phyloP scores from a whole-genome alignment of 495 filamentous ascomycete species.

The Penicillium paxilli region DNA sequence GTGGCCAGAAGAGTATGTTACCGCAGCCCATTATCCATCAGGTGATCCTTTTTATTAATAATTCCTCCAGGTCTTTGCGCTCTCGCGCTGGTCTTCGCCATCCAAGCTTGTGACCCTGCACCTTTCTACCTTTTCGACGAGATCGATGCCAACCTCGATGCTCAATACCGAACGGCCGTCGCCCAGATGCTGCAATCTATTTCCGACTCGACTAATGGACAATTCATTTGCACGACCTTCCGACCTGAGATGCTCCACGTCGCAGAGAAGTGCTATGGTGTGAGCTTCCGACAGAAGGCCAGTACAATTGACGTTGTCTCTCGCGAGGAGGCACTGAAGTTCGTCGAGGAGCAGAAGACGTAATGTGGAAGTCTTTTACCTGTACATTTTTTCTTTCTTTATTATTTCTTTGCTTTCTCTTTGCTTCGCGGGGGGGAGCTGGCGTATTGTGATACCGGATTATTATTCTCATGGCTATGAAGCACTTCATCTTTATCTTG shows the following conservation, averaged over 20 bases:
- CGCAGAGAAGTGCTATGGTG: conserved; percentile 97
- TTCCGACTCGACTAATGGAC: conserved; percentile 56
- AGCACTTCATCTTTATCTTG: too few relatives aligned
- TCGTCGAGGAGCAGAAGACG: conserved; percentile 79
- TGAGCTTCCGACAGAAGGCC: conserved; percentile 90
- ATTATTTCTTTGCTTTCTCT: background rate
- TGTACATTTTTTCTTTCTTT: conserved; percentile 19
- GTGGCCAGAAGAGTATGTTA: conserved; percentile 90
- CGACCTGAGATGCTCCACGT: conserved; percentile 93
- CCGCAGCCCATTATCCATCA: background rate
- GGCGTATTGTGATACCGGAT: conserved; percentile 25
- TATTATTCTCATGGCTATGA: conserved; percentile 1
- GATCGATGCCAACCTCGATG: conserved; percentile 97
- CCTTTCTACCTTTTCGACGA: conserved; percentile 99
- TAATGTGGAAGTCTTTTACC: conserved; percentile 18
- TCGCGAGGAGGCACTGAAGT: conserved; percentile 83
- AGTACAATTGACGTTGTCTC: conserved; percentile 87
- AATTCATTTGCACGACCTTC: conserved; percentile 95
- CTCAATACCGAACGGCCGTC: conserved; percentile 93
- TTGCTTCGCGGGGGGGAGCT: background rate
- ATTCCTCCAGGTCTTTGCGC: conserved; percentile 75
- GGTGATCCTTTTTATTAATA: conserved; percentile 24
- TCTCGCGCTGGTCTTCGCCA: conserved; percentile 95
- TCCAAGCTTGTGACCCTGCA: conserved; percentile 94
- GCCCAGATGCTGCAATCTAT: conserved; percentile 83